Conservation (phyloP, 73 alveolate species). For the Strombidium stylifer region DNA sequence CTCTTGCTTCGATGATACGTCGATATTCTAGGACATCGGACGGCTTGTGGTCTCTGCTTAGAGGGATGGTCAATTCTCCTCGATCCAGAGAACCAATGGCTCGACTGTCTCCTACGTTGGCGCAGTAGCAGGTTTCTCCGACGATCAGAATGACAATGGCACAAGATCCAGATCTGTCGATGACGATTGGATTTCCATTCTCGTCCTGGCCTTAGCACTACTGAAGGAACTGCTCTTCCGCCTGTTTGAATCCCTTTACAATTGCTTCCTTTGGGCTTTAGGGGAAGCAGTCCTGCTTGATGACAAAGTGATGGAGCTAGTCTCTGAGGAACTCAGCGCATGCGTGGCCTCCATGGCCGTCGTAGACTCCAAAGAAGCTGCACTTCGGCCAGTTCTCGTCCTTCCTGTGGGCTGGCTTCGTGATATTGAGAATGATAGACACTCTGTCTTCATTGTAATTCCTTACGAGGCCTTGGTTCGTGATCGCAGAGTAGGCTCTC, state of each 20-base stretch:
- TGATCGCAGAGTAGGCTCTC: constrained; percentile 91
- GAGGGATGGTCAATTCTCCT: constrained; percentile 55
- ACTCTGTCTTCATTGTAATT: constrained; percentile 91
- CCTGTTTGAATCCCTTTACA: constrained; percentile 44
- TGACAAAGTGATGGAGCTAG: constrained; percentile 63
- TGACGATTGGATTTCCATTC: constrained; percentile 9
- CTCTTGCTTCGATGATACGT: constrained; percentile 82
- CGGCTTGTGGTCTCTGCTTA: constrained; percentile 92
- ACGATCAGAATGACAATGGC: constrained; percentile 63
- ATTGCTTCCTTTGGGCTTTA: constrained; percentile 66
- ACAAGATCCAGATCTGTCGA: constrained; percentile 55
- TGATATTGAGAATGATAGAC: constrained; percentile 76
- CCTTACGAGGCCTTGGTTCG: constrained; percentile 88
- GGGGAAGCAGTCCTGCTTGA: constrained; percentile 62
- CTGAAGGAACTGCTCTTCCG: constrained; percentile 58
- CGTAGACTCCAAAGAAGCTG: constrained; percentile 76
- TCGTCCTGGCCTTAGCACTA: constrained; percentile 31
- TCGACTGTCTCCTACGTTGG: constrained; percentile 97
- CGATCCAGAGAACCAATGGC: constrained; percentile 82
- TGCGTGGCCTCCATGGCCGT: constrained; percentile 86
- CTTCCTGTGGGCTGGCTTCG: constrained; percentile 61
- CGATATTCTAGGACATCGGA: constrained; percentile 72
- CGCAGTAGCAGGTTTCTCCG: constrained; percentile 85
- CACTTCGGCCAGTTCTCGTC: constrained; percentile 76
- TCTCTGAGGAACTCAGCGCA: constrained; percentile 78